Base-by-base conservation (phyloP, 1,284 basidiomycete genomes). In the Marasmius tenuissimus region DNA sequence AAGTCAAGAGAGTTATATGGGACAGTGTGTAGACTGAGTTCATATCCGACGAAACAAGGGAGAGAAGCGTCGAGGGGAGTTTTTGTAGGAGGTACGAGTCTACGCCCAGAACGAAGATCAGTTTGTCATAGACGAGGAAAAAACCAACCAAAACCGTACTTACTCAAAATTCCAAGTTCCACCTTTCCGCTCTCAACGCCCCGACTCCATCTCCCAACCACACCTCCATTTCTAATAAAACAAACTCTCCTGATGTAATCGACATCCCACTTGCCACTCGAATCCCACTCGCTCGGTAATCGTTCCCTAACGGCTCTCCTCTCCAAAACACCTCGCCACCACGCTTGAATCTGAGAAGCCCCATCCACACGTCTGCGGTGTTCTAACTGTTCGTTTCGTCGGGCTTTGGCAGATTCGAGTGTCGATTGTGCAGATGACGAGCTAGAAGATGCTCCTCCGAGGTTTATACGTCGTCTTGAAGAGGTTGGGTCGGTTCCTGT, bases 401-500 rank as follows among this genome's bases (percentile, higher is more conserved):
- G 78, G 8, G 77, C 76, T 66, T 83, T 83, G 7, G 89, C 92
- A 58, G 85, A 79, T 64, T 83, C 79, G 47, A 93, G 75, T 65
- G 93, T 81, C 49, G 82, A 76, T 10, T 79, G 73, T 49, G 85
- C 83, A 0, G 84, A 79, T 16, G 84, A 69, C 9, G 81, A 79
- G 14, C 82, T 74, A 2, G 34, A 37, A 0, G 81, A 81, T 0
- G 79, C 71, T 2, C 88, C 88, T n/a, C 92, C 92, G 37, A 94
- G 82, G 71, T 94, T 93, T 67, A 94, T 93, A 65, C 85, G 80
- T 35, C 88, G 82, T 59, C 85, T 80, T 61, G 80, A 65, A 56
- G 81, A 81, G 63, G 27, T 27, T 27, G 47, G 42, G 7, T 82
- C 79, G 11, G 59, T 33, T 33, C 76, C 78, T 8, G 35, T 37